Conservation (phyloP, 2,329 filamentous ascomycete genomes). For the Escovopsis sp. region DNA sequence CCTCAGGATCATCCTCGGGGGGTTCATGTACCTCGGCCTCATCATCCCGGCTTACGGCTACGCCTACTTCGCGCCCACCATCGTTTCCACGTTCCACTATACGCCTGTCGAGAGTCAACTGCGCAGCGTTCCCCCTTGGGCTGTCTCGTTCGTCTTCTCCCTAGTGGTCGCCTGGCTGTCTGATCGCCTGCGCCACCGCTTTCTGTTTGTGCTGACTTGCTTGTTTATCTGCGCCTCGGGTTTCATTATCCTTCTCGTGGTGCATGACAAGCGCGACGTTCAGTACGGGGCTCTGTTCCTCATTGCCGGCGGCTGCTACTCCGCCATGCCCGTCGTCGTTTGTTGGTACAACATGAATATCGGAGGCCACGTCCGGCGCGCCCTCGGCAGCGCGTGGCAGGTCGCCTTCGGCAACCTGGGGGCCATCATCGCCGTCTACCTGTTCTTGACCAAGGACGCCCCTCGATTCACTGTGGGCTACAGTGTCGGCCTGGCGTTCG, state of each 20-base stretch:
- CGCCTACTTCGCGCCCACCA: conserved; percentile 61
- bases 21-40: conserved; percentile 69
- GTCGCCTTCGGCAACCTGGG: conserved; percentile 67
- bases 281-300: conserved; percentile 75
- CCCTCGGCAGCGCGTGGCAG: conserved; percentile 61
- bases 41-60: conserved; percentile 66
- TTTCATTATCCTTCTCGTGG: conserved; percentile 56
- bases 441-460: conserved; percentile 50
- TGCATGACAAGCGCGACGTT: conserved; percentile 50
- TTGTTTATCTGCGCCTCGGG: conserved; percentile 57
- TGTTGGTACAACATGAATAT: conserved; percentile 78
- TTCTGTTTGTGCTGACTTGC: conserved; percentile 53
- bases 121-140: conserved; percentile 43
- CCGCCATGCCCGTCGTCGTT: conserved; percentile 76
- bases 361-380: conserved; percentile 53
- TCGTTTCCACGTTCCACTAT: conserved; percentile 54
- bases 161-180: conserved; percentile 60
- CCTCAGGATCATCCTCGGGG: conserved; percentile 57
- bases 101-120: conserved; percentile 40
- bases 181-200: conserved; percentile 58
- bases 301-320: conserved; percentile 64
- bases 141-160: conserved; percentile 60
- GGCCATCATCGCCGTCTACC: conserved; percentile 62
- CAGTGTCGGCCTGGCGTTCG: conserved; percentile 60
- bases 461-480: conserved; percentile 60